Conservation (phyloP, 306 rosid species). For the Clitoria ternatea region DNA sequence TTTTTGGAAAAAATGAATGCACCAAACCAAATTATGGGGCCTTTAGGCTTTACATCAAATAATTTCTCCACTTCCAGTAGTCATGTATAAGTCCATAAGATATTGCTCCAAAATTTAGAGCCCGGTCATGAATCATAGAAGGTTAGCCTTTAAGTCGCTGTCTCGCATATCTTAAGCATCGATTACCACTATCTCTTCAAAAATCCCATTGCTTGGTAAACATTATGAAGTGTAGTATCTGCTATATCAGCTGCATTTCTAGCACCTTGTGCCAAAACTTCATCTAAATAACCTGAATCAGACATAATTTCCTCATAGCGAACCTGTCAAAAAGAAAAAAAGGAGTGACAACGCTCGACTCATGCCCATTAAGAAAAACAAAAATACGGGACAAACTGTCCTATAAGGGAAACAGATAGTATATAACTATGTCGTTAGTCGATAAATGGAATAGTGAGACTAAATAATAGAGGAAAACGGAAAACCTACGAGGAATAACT, state of each 20-base stretch:
- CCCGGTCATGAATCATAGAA: conserved; percentile 33
- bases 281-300: conserved; percentile 79
- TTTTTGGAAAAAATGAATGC: background rate
- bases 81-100: conserved; percentile 33
- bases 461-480: background rate
- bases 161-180: conserved; percentile 30
- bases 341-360: background rate
- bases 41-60: conserved; percentile 27
- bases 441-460: background rate
- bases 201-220: conserved; percentile 95
- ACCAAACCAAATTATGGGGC: conserved; percentile 29
- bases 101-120: conserved; percentile 32
- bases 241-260: conserved; percentile 74
- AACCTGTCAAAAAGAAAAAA: conserved; percentile 45
- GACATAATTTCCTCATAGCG: conserved; percentile 75
- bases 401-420: background rate
- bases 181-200: conserved; percentile 46
- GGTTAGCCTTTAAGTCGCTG: conserved; percentile 40
- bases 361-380: conserved; percentile 13
- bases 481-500: background rate
- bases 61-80: conserved; percentile 30
- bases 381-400: background rate
- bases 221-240: conserved; percentile 63
- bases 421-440: background rate
- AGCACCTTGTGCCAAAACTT: conserved; percentile 82